These are phyloP conservation scores for Ganoderma sp. DNA, from an alignment of 1,284 basidiomycete genomes.

Conservation along the genomic window DNA sequence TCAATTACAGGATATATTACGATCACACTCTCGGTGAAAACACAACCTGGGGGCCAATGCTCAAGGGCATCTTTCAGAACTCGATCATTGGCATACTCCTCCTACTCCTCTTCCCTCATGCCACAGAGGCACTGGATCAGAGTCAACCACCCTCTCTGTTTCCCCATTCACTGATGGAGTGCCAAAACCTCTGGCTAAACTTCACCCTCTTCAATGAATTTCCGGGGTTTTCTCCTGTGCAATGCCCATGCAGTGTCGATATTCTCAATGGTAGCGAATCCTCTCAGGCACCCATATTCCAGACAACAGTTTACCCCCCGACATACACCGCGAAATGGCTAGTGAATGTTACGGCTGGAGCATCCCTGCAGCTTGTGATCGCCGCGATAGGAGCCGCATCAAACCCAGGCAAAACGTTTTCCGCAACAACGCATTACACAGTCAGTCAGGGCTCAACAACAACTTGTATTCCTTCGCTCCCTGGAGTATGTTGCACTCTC, in stretches of 20 bases:
- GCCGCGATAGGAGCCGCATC: too few relatives aligned
- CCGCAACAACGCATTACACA: too few relatives aligned
- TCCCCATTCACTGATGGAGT: background rate
- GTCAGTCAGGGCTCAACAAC: too few relatives aligned
- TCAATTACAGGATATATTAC: too few relatives aligned
- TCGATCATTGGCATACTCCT: background rate
- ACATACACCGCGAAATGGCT: background rate
- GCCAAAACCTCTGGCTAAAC: background rate
- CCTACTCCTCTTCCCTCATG: background rate
- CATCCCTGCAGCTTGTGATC: too few relatives aligned
- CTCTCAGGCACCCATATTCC: background rate
- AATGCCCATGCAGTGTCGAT: too few relatives aligned
- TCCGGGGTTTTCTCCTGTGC: background rate
- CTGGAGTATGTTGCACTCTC: background rate
- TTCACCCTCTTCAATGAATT: too few relatives aligned
- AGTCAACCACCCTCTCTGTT: too few relatives aligned
- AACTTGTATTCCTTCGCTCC: background rate
- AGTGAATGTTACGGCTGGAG: background rate
- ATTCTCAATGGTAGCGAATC: too few relatives aligned
- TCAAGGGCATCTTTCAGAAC: too few relatives aligned
- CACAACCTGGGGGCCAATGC: background rate
- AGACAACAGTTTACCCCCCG: background rate
- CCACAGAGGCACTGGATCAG: background rate
- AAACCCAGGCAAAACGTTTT: too few relatives aligned
- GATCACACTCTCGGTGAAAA: background rate